A percentile compares a stretch with the other conserved stretches of the same genome.
These are phyloP conservation scores for Podila horticola DNA, from an alignment of 192 early-diverging fungal genomes.

Conservation along the genomic window DNA sequence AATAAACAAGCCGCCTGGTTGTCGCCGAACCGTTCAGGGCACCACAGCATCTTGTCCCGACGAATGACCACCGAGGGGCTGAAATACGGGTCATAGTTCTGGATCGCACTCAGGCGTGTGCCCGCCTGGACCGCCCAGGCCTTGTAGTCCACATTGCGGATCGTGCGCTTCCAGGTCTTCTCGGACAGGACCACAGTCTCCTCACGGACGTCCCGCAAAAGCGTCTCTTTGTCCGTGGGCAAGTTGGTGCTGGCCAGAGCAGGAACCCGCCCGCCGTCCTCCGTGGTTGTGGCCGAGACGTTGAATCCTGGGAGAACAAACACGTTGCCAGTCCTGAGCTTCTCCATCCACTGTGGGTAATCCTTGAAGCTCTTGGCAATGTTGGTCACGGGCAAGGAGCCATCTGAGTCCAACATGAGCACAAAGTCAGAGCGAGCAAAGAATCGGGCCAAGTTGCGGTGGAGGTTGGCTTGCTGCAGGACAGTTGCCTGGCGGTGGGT, in stretches of 20 bases:
- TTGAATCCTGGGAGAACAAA: constrained; percentile 64
- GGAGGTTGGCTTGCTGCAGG: constrained; percentile 55
- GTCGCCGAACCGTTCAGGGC: constrained; percentile 66
- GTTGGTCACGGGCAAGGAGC: constrained; percentile 55
- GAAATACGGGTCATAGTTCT: constrained; percentile 70
- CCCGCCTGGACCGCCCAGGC: constrained; percentile 50
- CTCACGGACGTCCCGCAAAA: constrained; percentile 42
- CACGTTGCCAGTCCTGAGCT: constrained; percentile 58
- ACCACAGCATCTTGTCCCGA: constrained; percentile 62
- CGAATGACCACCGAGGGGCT: constrained; percentile 62
- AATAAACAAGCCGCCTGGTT: constrained; percentile 65
- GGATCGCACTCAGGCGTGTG: constrained; percentile 51
- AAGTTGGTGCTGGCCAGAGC: constrained; percentile 15
- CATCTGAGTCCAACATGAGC: constrained; percentile 51
- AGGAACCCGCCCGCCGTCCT: constrained; percentile 18
- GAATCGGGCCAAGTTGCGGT: constrained; percentile 65
- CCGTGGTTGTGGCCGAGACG: constrained; percentile 22
- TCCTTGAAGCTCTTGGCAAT: constrained; percentile 50
- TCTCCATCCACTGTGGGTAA: constrained; percentile 47
- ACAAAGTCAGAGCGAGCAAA: constrained; percentile 64
- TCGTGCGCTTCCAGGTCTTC: constrained; percentile 64
- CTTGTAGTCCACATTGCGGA: constrained; percentile 58
- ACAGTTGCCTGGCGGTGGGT: constrained; percentile 37
- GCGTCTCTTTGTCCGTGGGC: constrained; percentile 45
- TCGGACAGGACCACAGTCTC: constrained; percentile 54